Evolutionary conservation across 805 yeast species (phyloP).

Genomic region (Kuraishia ogatae): DNA sequence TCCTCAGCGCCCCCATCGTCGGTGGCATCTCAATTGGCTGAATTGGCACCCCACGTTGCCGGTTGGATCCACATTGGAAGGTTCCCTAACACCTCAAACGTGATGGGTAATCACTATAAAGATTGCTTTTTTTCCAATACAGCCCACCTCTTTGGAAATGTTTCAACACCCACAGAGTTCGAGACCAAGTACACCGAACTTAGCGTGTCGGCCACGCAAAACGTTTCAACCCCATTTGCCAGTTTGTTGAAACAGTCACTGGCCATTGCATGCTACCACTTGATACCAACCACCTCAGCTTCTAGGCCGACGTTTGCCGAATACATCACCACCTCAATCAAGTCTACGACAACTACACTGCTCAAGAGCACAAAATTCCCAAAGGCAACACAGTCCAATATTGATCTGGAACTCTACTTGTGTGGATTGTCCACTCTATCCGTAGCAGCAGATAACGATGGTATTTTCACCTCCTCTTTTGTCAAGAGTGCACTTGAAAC

Average conservation of each 20-base stretch:
- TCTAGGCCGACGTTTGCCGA: background rate
- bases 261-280: background rate
- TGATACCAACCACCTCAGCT: background rate
- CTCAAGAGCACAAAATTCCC: slow-evolving; percentile 1
- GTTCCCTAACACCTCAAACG: background rate
- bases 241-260: background rate
- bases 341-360: background rate
- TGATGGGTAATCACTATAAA: background rate
- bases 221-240: background rate
- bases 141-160: background rate
- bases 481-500: background rate
- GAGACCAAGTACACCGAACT: background rate
- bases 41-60: background rate
- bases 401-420: background rate
- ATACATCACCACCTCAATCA: background rate
- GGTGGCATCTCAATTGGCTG: background rate
- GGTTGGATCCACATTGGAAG: background rate
- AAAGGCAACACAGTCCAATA: background rate
- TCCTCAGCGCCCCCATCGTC: background rate
- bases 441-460: background rate
- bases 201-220: background rate
- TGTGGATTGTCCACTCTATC: background rate
- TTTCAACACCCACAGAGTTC: background rate
- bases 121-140: background rate
- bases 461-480: background rate